Evolutionary conservation across 148 eudicot genomes (phyloP).

Genomic region (Rhododendron henanense): DNA sequence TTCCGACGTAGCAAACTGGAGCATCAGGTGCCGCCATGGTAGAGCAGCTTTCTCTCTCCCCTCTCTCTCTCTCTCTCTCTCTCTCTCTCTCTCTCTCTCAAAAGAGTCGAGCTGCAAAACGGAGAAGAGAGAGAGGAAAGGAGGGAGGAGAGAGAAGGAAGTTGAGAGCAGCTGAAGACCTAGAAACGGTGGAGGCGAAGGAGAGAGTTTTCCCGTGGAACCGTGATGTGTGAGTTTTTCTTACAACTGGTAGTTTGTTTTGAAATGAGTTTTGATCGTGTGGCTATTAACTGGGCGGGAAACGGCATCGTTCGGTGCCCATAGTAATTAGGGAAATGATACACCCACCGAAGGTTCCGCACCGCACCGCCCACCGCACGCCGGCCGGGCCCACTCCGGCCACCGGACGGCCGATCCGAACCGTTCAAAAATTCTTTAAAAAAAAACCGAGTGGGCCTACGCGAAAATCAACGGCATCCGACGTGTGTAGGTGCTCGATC

Average conservation of each 20-base stretch:
- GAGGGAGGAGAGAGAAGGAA: neutral
- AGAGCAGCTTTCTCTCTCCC: slow-evolving; percentile 11
- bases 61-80: neutral
- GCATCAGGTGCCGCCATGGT: slow-evolving; percentile 83
- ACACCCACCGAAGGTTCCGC: no score
- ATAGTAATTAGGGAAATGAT: no score
- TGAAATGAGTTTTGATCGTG: neutral
- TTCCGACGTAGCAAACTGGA: slow-evolving; percentile 78
- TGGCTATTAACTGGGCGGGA: neutral
- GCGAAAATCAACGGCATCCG: no score
- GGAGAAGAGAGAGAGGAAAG: neutral
- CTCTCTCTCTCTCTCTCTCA: neutral
- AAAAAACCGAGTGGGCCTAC: no score
- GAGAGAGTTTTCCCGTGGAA: neutral
- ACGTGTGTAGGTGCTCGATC: no score
- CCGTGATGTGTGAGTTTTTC: neutral
- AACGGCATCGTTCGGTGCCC: no score
- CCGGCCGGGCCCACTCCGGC: no score
- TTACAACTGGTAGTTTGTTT: neutral
- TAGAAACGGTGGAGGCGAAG: slow-evolving; percentile 3
- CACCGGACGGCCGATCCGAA: no score
- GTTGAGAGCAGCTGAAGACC: neutral
- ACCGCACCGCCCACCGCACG: no score
- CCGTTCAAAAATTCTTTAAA: no score
- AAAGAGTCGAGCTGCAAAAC: neutral